A percentile compares a stretch with the other conserved stretches of the same genome.
Conservation (phyloP, 495 filamentous ascomycete species). For the Staphylotrichum tortipilum region DNA sequence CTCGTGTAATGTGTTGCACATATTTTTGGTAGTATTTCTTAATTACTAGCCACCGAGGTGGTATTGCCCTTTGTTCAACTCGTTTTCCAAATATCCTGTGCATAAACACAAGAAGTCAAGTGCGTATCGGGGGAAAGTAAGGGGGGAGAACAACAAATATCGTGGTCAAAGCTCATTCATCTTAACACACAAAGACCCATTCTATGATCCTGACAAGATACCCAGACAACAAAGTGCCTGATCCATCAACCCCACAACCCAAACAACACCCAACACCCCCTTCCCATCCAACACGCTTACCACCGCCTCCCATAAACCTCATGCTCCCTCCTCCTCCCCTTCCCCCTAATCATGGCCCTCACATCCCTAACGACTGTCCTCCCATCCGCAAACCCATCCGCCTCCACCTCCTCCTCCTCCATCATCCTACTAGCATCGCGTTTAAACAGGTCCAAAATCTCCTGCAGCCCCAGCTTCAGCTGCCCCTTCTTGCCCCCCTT, state of each 20-base stretch:
- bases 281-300: conserved; percentile 13
- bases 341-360: not conserved
- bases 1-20: too few relatives aligned
- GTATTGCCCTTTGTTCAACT: too few relatives aligned
- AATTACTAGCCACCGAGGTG: too few relatives aligned
- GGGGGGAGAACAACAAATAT: too few relatives aligned
- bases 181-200: too few relatives aligned
- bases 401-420: not conserved
- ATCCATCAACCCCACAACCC: not conserved
- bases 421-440: conserved; percentile 47
- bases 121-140: too few relatives aligned
- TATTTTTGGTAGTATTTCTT: too few relatives aligned
- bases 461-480: conserved; percentile 80
- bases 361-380: conserved; percentile 13
- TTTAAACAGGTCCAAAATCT: conserved; percentile 84
- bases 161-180: too few relatives aligned
- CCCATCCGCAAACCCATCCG: conserved; percentile 5
- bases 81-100: too few relatives aligned
- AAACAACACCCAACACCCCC: not conserved
- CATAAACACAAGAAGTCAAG: too few relatives aligned
- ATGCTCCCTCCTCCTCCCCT: conserved; percentile 22
- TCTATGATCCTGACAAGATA: too few relatives aligned
- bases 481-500: conserved; percentile 49
- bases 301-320: conserved; percentile 33
- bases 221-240: not conserved